phyloP scores from a whole-genome alignment of 257 asterid species.

The Plantago elongata region DNA sequence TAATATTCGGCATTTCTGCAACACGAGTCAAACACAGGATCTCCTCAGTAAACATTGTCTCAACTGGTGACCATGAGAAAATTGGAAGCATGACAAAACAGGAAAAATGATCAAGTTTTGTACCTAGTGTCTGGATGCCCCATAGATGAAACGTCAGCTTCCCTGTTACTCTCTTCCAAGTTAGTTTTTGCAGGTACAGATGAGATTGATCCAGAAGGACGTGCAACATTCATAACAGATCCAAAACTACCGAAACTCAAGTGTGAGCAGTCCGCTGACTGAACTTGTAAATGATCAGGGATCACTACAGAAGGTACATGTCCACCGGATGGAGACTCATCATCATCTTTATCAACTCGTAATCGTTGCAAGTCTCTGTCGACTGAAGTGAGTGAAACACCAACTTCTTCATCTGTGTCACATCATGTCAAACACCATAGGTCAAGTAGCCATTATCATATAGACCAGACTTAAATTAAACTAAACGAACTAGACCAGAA shows the following conservation, averaged over 20 bases:
- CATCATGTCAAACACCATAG: constrained; percentile 8
- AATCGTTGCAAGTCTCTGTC: constrained; percentile 67
- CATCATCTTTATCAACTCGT: constrained; percentile 46
- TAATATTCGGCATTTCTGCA: constrained; percentile 76
- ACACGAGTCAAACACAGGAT: constrained; percentile 13
- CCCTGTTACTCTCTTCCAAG: constrained; percentile 52
- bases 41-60: constrained; percentile 1
- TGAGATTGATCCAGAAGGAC: constrained; percentile 42
- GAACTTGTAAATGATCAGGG: constrained; percentile 86
- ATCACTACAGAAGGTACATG: constrained; percentile 72
- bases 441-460: too few species aligned
- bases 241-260: constrained; percentile 96
- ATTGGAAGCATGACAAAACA: constrained; percentile 3
- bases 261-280: constrained; percentile 73
- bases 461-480: too few species aligned
- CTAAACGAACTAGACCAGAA: too few species aligned
- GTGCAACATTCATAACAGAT: constrained; percentile 39
- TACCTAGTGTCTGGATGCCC: constrained; percentile 63
- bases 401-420: constrained; percentile 50
- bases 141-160: constrained; percentile 45
- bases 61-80: not conserved
- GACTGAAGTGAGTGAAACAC: constrained; percentile 51
- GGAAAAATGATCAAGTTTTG: not conserved
- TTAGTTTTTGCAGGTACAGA: constrained; percentile 48
- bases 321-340: constrained; percentile 43